Evolutionary conservation across 148 eudicot species (phyloP), one percentile per base, ranked within the genome.

Genomic region (Suaeda aralocaspica): DNA sequence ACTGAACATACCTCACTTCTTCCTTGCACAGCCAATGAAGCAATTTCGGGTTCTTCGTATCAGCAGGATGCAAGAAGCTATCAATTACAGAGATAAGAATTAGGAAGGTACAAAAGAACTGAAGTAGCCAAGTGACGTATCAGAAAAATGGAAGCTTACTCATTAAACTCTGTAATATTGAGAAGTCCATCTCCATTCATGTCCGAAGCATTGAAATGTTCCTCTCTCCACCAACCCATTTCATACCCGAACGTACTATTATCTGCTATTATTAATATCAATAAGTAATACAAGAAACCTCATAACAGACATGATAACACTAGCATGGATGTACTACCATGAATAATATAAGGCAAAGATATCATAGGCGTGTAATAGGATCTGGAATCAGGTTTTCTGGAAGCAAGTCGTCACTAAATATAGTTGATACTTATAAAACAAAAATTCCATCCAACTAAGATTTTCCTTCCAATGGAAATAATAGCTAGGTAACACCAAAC

Each of bases 191-290:
- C 97, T 59, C 87, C 93, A 78, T 95, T 80, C 41, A 82, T 72
- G 79, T 95, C 97, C 41, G 99, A 89, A 81, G 97, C 97, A 86
- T 95, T 91, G 74, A 95, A 91, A 80, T 95, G 99, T 28, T 91
- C 99, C 79, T 83, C 93, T 79, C 85, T 95, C 97, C 97, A 95
- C 99, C 99, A 95, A 72, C 99, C 99, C 91, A 95, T 86, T 69
- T 89, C 88, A 84, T 94, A 87, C 61, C 96, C 98, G 77, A 82
- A 83, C 41, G 95, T 81, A 36, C 55, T 77, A 75, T 83, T 85
- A 79, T 86, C 98, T 94, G 88, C 34, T 48, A 39, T 28, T 65
- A 28, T n/a, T 60, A 73, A 68, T 11, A 53, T 58, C 52, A 33
- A 55, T 75, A 42, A 82, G 69, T 36, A 56, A 67, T 56, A 22